A percentile compares a stretch with the other conserved stretches of the same genome.
Conservation (phyloP, 345 rosid species). For the Corchorus olitorius region DNA sequence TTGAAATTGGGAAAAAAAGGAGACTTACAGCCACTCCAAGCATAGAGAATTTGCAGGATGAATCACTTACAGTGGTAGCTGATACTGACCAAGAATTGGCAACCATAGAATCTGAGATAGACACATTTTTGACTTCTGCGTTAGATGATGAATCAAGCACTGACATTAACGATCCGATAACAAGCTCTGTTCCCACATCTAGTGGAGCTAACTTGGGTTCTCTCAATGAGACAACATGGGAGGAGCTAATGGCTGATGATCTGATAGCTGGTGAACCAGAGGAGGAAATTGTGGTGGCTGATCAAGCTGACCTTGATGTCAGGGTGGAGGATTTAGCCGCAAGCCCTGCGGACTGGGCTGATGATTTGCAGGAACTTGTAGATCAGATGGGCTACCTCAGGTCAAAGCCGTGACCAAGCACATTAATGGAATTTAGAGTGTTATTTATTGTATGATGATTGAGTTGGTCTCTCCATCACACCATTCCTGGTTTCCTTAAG, state of each 20-base stretch:
- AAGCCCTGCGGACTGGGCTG: constrained; percentile 54
- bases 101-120: constrained; percentile 46
- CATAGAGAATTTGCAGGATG: constrained; percentile 46
- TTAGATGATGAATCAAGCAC: constrained; percentile 53
- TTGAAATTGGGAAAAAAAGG: constrained; percentile 55
- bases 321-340: constrained; percentile 58
- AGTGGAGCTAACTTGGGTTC: constrained; percentile 30
- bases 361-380: constrained; percentile 56
- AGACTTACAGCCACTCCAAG: constrained; percentile 56
- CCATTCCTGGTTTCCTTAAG: constrained; percentile 25
- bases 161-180: constrained; percentile 21
- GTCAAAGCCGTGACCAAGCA: constrained; percentile 44
- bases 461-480: constrained; percentile 39
- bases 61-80: constrained; percentile 12
- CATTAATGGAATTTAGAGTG: background rate
- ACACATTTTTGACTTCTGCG: constrained; percentile 44
- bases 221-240: constrained; percentile 44
- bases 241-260: constrained; percentile 48
- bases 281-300: constrained; percentile 32
- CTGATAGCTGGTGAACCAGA: constrained; percentile 33
- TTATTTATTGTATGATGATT: constrained; percentile 14
- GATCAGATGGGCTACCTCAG: constrained; percentile 71
- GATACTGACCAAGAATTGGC: constrained; percentile 27
- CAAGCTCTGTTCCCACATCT: constrained; percentile 20
- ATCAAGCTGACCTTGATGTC: constrained; percentile 42